Conservation (phyloP, 169 alveolate genomes). For the Eimeria praecox region DNA sequence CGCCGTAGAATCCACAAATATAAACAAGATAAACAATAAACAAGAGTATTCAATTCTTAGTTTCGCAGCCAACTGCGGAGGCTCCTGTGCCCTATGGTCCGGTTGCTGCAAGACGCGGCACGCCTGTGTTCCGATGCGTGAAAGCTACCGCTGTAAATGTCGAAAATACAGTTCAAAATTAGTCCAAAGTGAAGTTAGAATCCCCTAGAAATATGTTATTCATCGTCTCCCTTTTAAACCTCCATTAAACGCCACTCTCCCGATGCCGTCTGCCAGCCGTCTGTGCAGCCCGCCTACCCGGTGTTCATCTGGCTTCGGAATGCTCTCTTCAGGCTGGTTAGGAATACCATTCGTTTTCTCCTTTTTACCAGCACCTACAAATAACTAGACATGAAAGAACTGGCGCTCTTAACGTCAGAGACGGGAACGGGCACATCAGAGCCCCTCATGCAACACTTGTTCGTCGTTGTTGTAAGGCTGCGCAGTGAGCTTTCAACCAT, state of each 20-base stretch:
- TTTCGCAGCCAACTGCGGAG: slow-evolving; percentile 58
- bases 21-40: slow-evolving; percentile 40
- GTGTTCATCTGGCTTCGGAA: slow-evolving; percentile 30
- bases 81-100: slow-evolving; percentile 75
- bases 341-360: background rate
- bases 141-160: background rate
- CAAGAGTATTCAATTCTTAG: background rate
- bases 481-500: background rate
- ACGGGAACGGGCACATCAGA: slow-evolving; percentile 21
- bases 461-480: background rate
- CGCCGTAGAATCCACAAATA: slow-evolving; percentile 21
- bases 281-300: slow-evolving; percentile 39
- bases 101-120: slow-evolving; percentile 71
- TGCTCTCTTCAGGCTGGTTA: background rate
- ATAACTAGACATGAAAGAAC: background rate
- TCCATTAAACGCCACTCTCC: background rate
- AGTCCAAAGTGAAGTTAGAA: background rate
- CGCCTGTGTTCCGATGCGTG: slow-evolving; percentile 38
- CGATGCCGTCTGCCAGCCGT: slow-evolving; percentile 50
- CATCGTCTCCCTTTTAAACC: background rate
- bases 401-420: slow-evolving; percentile 7
- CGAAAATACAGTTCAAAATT: background rate
- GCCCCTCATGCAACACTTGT: slow-evolving; percentile 28
- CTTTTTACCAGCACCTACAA: background rate
- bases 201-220: background rate